Evolutionary conservation across 2,329 filamentous ascomycete species (phyloP).

Genomic region (Pseudocercospora eumusae): DNA sequence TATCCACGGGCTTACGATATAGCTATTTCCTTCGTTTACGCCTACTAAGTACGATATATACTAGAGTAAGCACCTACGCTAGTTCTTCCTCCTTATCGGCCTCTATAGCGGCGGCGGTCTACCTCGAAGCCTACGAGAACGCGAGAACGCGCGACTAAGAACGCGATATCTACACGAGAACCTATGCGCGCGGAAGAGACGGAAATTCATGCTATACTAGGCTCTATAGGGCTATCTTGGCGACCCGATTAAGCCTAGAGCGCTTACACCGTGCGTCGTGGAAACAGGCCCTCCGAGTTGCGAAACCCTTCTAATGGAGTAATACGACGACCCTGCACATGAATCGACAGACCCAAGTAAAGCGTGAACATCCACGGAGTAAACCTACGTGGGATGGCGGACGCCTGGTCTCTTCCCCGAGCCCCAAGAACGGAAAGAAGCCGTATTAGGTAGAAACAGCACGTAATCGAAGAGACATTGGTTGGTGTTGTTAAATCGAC

Average conservation of each 20-base stretch:
- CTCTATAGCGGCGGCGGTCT: background rate
- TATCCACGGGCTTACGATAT: background rate
- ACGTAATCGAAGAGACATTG: too few relatives aligned
- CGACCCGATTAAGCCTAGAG: background rate
- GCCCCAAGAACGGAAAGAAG: too few relatives aligned
- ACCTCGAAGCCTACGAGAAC: background rate
- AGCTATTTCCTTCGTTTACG: background rate
- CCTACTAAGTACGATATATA: background rate
- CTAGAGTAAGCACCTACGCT: background rate
- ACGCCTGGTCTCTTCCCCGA: too few relatives aligned
- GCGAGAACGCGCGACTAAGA: too few relatives aligned
- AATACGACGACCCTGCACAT: too few relatives aligned
- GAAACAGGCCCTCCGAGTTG: background rate
- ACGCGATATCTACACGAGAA: background rate
- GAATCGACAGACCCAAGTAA: too few relatives aligned
- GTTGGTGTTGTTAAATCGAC: too few relatives aligned
- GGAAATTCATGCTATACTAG: background rate
- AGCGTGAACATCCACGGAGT: too few relatives aligned
- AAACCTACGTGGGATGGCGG: too few relatives aligned
- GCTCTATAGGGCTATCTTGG: background rate
- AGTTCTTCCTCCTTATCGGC: background rate
- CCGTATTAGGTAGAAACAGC: too few relatives aligned
- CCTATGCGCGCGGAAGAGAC: background rate
- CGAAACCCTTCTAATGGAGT: too few relatives aligned
- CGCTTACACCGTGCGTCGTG: background rate